phyloP scores from a whole-genome alignment of 179 eudicot genomes.

The Beta lomatogona region DNA sequence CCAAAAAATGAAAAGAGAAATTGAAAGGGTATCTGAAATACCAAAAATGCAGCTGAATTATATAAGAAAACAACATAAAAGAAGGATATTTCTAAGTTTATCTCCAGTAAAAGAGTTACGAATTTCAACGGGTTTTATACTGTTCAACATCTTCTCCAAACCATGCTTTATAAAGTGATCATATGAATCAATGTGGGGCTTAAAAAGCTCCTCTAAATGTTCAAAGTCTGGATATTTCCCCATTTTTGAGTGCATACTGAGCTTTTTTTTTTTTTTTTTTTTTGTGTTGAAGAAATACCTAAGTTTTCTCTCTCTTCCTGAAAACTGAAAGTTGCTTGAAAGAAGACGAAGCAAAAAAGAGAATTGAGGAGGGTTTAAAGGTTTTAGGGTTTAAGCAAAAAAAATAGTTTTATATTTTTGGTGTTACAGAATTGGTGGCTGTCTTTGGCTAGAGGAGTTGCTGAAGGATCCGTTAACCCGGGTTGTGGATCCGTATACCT shows the following conservation, averaged over 20 bases:
- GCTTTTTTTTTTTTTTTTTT: background rate
- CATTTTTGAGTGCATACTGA: constrained; percentile 4
- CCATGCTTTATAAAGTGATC: constrained; percentile 63
- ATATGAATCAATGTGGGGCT: constrained; percentile 78
- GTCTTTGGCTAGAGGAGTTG: no score
- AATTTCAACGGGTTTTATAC: constrained; percentile 60
- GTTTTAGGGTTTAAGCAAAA: no score
- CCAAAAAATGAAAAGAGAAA: background rate
- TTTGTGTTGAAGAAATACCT: background rate
- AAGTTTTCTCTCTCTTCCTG: no score
- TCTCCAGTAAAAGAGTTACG: constrained; percentile 38
- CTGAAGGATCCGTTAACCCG: no score
- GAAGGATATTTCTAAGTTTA: constrained; percentile 88
- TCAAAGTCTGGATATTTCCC: constrained; percentile 32
- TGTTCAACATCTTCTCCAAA: constrained; percentile 39
- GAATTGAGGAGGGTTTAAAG: no score
- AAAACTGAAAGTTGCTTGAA: no score
- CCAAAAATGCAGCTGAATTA: background rate
- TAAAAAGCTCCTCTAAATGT: constrained; percentile 61
- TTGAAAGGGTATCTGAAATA: background rate
- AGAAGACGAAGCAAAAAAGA: no score
- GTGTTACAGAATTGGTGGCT: no score
- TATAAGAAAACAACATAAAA: background rate
- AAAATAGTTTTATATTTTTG: no score
- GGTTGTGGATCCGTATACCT: no score